These are phyloP conservation scores for Cercophora samala DNA, from an alignment of 495 filamentous ascomycete species.

Conservation along the genomic window DNA sequence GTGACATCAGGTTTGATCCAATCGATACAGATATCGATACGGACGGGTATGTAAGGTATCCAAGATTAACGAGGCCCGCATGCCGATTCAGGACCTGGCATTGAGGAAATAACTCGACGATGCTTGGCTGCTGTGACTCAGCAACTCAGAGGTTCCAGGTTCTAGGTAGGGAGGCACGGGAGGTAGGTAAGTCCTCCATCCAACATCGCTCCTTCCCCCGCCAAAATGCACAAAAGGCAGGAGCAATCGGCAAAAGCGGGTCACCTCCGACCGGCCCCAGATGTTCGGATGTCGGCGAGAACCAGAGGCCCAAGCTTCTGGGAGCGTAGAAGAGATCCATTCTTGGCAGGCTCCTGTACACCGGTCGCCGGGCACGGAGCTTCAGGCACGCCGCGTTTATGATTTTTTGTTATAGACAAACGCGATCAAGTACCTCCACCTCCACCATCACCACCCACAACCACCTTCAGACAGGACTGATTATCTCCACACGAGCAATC, in stretches of 20 bases:
- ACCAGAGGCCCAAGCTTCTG: constrained; percentile 4
- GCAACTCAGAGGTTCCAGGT: too few relatives aligned
- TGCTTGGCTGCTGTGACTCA: constrained; percentile 7
- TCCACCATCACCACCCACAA: not conserved
- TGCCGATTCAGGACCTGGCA: not conserved
- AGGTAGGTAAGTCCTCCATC: too few relatives aligned
- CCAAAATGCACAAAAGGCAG: constrained; percentile 6
- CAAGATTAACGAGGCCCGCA: not conserved
- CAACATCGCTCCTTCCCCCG: not conserved
- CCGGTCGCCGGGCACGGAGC: not conserved
- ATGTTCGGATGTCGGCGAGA: constrained; percentile 12
- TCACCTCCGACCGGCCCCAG: not conserved
- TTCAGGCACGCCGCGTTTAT: not conserved
- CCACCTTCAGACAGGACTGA: not conserved
- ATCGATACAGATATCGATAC: not conserved
- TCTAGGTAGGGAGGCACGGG: too few relatives aligned
- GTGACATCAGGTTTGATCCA: constrained; percentile 9
- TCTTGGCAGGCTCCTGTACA: not conserved
- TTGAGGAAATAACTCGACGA: not conserved
- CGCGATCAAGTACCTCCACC: not conserved
- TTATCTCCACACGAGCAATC: not conserved
- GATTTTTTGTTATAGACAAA: not conserved
- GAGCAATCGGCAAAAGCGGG: constrained; percentile 1
- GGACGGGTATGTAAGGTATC: not conserved
- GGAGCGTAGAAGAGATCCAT: not conserved